Base-by-base conservation (phyloP, 257 asterid genomes). In the Thymus quinquecostatus region DNA sequence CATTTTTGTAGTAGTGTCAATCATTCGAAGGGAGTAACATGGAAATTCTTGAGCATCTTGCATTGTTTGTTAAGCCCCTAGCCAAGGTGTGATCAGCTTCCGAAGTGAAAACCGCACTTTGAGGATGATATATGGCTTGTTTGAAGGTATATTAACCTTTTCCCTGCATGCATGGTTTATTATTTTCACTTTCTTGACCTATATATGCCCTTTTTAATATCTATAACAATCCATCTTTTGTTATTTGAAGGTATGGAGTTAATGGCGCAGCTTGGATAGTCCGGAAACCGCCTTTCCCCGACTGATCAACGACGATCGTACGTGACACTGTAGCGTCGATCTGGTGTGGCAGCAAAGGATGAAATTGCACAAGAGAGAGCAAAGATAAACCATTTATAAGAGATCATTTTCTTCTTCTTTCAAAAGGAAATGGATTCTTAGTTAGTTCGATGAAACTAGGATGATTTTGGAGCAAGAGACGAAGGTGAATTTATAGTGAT, bases 111-210 rank as follows among this genome's bases (percentile, higher is more conserved):
- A 96, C 88, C 5, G 96, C 88, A 48, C 87, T 78, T 3, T 86
- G 0, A 92, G 83, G 77, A 81, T 90, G 11, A 92, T 79, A 73
- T 69, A 88, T 5, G 88, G 91, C 80, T 87, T 89, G 13, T 90
- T 73, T 0, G 1, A 5, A 1, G 88, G 85, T 5, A 92, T 90
- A 3, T 0, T 21, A 29, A 92, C 75, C 57, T 83, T 84, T 83
- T 92, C 95, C 69, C 98, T 38, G 4, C 21, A 21, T 21, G 21
- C 21, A 21, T 21, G 21, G 21, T 21, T 21, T 5, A 38, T 38
- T 38, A 7, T 38, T 30, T 21, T 28, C n/a, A 54, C 36, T 70
- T 50, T n/a, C 9, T 40, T 64, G 58, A 87, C 94, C 87, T 87
- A 30, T 87, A 87, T 13, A 59, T 5, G 60, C 94, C 94, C 75